phyloP scores from a whole-genome alignment of 2,329 filamentous ascomycete species.

The Alternaria conjuncta region DNA sequence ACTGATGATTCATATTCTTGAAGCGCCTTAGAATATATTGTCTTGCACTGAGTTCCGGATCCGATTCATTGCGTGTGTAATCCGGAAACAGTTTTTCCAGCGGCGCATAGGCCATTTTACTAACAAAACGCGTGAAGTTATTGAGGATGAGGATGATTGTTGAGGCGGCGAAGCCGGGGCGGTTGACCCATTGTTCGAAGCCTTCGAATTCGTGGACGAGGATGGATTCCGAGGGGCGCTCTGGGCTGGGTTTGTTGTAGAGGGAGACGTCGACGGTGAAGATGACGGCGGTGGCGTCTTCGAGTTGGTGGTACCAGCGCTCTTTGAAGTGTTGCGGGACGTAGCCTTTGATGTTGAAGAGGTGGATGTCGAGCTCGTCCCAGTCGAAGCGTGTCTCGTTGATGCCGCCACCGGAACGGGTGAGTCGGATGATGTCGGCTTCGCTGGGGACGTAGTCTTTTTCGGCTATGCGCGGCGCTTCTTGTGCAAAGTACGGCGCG shows the following conservation, averaged over 20 bases:
- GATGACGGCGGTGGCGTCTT: constrained; percentile 39
- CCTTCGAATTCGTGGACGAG: constrained; percentile 39
- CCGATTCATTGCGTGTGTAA: constrained; percentile 21
- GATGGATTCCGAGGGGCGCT: constrained; percentile 34
- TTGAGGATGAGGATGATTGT: constrained; percentile 44
- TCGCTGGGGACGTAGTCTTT: constrained; percentile 41
- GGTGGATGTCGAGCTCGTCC: constrained; percentile 44
- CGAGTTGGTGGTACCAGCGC: constrained; percentile 47
- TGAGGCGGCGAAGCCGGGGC: constrained; percentile 34
- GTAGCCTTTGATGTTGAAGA: constrained; percentile 45
- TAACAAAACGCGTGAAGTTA: constrained; percentile 44
- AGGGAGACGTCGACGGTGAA: constrained; percentile 43
- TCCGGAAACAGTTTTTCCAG: constrained; percentile 41
- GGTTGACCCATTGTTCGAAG: constrained; percentile 42
- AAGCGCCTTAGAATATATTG: constrained; percentile 46
- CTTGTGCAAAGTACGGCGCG: constrained; percentile 41
- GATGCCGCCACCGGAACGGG: constrained; percentile 37
- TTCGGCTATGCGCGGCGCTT: constrained; percentile 33
- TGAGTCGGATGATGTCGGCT: constrained; percentile 45
- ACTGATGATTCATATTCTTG: constrained; percentile 40
- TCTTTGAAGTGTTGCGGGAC: constrained; percentile 41
- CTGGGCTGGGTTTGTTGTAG: constrained; percentile 41
- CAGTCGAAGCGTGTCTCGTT: constrained; percentile 46
- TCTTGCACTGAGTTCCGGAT: constrained; percentile 37
- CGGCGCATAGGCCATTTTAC: constrained; percentile 39